Percentiles rank a stretch among this genome's conserved stretches.
Conservation (phyloP, 139 green algal genomes). For the Eudorina sp. region DNA sequence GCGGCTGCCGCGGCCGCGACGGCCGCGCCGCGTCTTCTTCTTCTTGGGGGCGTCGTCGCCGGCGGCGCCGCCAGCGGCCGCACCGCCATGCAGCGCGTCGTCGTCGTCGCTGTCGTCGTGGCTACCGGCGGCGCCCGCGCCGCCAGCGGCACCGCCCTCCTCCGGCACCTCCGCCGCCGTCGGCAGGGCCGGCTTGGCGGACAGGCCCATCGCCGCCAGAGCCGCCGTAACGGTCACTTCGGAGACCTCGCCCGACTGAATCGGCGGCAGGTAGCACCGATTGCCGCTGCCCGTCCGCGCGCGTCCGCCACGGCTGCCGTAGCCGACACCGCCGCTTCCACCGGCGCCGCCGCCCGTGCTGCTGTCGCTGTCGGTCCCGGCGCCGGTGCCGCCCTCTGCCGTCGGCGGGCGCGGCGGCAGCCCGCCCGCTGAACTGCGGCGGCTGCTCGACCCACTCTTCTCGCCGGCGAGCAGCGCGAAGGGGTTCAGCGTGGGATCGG, state of each 20-base stretch:
- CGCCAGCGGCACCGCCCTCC: neutral
- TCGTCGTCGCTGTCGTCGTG: neutral
- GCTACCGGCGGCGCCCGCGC: neutral
- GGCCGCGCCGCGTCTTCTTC: conserved; percentile 33
- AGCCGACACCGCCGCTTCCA: neutral
- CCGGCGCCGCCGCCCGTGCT: neutral
- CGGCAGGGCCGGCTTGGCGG: neutral
- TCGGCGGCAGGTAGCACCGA: conserved; percentile 2
- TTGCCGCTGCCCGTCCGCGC: neutral
- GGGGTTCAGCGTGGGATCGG: conserved; percentile 26
- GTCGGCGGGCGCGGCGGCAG: conserved; percentile 1
- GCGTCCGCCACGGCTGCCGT: neutral
- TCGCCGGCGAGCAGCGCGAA: conserved; percentile 1
- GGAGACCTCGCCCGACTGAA: conserved; percentile 19
- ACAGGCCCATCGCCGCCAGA: neutral
- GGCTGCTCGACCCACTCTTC: neutral
- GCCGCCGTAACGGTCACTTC: neutral
- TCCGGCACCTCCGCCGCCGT: conserved; percentile 14
- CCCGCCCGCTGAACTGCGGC: neutral
- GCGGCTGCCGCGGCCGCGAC: conserved; percentile 27
- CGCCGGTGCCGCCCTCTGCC: neutral
- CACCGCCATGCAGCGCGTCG: neutral
- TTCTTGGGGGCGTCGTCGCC: neutral
- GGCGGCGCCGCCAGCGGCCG: neutral
- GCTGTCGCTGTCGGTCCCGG: conserved; percentile 1